Evolutionary conservation across 1,284 basidiomycete species (phyloP).

Genomic region (Fomitopsis palustris): DNA sequence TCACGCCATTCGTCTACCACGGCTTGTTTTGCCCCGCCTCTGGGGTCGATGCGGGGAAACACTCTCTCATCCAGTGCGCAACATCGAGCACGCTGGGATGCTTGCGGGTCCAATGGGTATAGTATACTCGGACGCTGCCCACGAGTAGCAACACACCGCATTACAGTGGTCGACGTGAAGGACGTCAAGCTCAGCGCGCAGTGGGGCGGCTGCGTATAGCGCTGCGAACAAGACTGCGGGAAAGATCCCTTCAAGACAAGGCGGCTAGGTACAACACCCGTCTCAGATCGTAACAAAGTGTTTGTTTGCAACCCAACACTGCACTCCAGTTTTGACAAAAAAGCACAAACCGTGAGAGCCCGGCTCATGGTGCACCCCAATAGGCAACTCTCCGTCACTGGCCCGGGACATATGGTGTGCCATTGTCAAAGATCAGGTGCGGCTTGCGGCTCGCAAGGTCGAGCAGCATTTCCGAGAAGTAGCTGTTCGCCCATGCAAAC

Average conservation of each 20-base stretch:
- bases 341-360: not conserved
- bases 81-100: not conserved
- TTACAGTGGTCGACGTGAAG: not conserved
- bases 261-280: not conserved
- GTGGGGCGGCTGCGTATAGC: not conserved
- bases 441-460: conserved; percentile 75
- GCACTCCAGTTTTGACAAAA: too few relatives aligned
- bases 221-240: not conserved
- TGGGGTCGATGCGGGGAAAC: not conserved
- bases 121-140: too few relatives aligned
- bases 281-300: too few relatives aligned
- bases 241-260: not conserved
- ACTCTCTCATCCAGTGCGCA: not conserved
- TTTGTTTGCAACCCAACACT: too few relatives aligned
- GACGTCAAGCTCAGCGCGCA: not conserved
- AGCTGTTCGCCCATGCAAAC: conserved; percentile 84
- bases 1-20: not conserved
- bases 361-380: not conserved
- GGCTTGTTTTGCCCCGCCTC: not conserved
- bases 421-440: conserved; percentile 55
- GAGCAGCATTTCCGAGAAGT: conserved; percentile 76
- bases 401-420: conserved; percentile 56
- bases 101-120: too few relatives aligned
- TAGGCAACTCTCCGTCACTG: conserved; percentile 13
- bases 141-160: not conserved